phyloP scores from a whole-genome alignment of 2,329 filamentous ascomycete genomes.

The Nigrospora sphaerica region DNA sequence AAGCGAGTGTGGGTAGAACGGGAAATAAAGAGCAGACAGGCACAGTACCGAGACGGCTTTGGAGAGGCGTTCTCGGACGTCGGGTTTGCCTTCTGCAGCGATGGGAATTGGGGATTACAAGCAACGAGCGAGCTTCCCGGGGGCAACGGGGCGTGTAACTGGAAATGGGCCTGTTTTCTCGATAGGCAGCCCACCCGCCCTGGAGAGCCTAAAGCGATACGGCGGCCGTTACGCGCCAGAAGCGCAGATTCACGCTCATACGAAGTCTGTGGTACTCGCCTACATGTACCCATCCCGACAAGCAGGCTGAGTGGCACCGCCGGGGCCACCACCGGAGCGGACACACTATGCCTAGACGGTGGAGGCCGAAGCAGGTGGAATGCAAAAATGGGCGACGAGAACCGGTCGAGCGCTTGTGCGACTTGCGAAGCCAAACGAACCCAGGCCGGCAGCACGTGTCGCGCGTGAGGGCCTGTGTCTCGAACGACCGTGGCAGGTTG shows the following conservation, averaged over 20 bases:
- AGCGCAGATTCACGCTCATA: slow-evolving; percentile 10
- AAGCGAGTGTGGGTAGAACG: slow-evolving; percentile 1
- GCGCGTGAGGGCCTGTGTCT: no score
- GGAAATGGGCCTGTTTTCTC: slow-evolving; percentile 6
- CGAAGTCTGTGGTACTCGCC: not conserved
- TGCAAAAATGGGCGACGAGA: no score
- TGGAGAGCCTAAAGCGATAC: slow-evolving; percentile 7
- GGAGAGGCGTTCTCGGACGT: not conserved
- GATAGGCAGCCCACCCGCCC: slow-evolving; percentile 2
- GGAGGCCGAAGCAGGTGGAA: no score
- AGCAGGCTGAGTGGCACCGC: no score
- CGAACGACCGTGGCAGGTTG: no score
- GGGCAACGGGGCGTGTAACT: slow-evolving; percentile 1
- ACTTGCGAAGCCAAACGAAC: no score
- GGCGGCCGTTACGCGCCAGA: slow-evolving; percentile 7
- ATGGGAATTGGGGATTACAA: slow-evolving; percentile 6
- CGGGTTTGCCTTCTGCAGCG: no score
- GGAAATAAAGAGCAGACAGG: not conserved
- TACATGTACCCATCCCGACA: no score
- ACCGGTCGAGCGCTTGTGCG: no score
- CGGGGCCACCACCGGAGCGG: no score
- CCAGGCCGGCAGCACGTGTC: no score
- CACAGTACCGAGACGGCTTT: not conserved
- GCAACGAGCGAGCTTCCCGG: not conserved
- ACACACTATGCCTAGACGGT: no score